Evolutionary conservation across 352 stramenopile species (phyloP).

Genomic region (Phytophthora europaea): DNA sequence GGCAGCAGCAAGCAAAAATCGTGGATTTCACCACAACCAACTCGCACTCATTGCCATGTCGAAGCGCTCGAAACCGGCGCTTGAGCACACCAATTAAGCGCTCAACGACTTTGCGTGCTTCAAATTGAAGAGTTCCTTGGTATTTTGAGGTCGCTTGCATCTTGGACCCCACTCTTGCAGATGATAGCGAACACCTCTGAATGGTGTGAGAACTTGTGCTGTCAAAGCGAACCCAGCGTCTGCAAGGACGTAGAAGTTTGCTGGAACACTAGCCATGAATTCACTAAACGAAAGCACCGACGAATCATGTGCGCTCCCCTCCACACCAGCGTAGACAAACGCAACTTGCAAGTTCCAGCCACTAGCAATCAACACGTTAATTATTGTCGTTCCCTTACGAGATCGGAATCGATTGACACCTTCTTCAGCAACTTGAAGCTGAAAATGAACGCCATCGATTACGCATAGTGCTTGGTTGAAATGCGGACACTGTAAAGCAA

Average conservation of each 20-base stretch:
- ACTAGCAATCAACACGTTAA: background rate
- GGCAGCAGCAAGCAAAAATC: no score
- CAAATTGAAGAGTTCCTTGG: background rate
- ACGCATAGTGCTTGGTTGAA: background rate
- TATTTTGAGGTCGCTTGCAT: background rate
- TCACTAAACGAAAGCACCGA: background rate
- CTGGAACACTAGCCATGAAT: background rate
- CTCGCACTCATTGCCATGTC: no score
- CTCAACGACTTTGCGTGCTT: background rate
- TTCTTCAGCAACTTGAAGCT: background rate
- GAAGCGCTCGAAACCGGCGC: no score
- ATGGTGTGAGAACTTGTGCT: background rate
- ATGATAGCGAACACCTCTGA: background rate
- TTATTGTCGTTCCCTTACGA: background rate
- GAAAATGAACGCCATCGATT: background rate
- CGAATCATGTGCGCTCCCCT: background rate
- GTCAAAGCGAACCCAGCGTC: background rate
- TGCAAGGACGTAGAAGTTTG: no score
- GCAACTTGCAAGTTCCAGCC: background rate
- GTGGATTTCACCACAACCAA: no score
- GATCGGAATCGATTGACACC: background rate
- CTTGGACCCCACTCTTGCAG: background rate
- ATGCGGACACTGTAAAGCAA: background rate
- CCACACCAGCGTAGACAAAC: background rate
- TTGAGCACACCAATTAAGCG: conserved; percentile 23